Evolutionary conservation across 768 basidiomycete species (phyloP).

Genomic region (Kwoniella sp.): DNA sequence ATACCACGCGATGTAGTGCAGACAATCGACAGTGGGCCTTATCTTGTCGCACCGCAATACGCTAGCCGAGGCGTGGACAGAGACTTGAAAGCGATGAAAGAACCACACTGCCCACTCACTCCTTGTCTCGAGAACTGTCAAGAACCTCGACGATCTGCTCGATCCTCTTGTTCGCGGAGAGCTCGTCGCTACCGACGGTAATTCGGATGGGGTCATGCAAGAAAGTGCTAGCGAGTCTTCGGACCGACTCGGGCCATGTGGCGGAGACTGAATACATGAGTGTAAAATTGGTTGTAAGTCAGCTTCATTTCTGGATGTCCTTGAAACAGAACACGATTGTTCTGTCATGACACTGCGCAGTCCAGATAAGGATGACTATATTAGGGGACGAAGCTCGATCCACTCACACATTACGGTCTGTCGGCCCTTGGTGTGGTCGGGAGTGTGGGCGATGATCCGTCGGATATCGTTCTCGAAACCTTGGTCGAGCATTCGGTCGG

Average conservation of each 20-base stretch:
- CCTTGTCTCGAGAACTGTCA: conserved; percentile 79
- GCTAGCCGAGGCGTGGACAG: no score
- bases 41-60: no score
- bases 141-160: conserved; percentile 91
- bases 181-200: conserved; percentile 92
- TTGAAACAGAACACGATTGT: neutral
- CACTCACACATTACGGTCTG: conserved; percentile 93
- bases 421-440: conserved; percentile 63
- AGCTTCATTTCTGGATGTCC: no score
- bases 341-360: no score
- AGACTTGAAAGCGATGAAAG: neutral
- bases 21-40: neutral
- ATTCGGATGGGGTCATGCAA: conserved; percentile 80
- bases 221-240: conserved; percentile 84
- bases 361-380: neutral
- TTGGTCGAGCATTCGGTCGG: conserved; percentile 96
- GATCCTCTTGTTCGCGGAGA: conserved; percentile 92
- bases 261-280: conserved; percentile 84
- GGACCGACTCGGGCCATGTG: conserved; percentile 95
- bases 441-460: conserved; percentile 74
- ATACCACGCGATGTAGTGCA: neutral
- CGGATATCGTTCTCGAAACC: conserved; percentile 98
- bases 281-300: neutral
- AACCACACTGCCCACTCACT: conserved; percentile 68
- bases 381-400: neutral